Conservation (phyloP, 23 red algal genomes). For the Agarophyton chilense region DNA sequence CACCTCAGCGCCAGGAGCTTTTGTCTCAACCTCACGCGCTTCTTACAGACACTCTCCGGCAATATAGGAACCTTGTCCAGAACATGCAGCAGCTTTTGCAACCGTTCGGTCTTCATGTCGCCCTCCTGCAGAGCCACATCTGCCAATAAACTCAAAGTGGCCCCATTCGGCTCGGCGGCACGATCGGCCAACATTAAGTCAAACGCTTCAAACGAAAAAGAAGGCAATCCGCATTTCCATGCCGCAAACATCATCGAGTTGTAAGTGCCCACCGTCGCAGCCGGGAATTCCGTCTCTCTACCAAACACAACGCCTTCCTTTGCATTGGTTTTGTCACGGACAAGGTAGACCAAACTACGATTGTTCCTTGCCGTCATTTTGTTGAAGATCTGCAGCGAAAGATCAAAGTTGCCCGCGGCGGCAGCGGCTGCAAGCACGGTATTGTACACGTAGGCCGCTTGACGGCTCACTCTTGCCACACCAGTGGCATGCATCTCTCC, state of each 20-base stretch:
- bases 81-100: constrained; percentile 19
- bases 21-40: constrained; percentile 49
- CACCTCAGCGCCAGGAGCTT: constrained; percentile 61
- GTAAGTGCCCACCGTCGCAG: constrained; percentile 59
- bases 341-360: constrained; percentile 35
- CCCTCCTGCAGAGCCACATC: constrained; percentile 33
- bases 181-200: constrained; percentile 57
- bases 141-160: constrained; percentile 56
- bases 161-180: constrained; percentile 43
- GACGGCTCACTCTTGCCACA: constrained; percentile 24
- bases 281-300: constrained; percentile 29
- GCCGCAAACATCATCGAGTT: constrained; percentile 64
- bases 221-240: constrained; percentile 19
- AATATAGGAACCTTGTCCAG: constrained; percentile 35
- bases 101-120: constrained; percentile 15
- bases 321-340: background rate
- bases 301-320: constrained; percentile 33
- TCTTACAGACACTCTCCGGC: constrained; percentile 19
- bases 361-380: constrained; percentile 62
- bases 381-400: constrained; percentile 55
- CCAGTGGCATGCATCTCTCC: constrained; percentile 54
- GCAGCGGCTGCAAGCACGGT: constrained; percentile 45
- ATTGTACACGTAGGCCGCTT: constrained; percentile 61
- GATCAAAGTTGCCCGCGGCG: constrained; percentile 32
- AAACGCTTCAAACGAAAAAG: constrained; percentile 51